Evolutionary conservation across 805 yeast genomes (phyloP).

Genomic region (Isabelozyma gotoi): DNA sequence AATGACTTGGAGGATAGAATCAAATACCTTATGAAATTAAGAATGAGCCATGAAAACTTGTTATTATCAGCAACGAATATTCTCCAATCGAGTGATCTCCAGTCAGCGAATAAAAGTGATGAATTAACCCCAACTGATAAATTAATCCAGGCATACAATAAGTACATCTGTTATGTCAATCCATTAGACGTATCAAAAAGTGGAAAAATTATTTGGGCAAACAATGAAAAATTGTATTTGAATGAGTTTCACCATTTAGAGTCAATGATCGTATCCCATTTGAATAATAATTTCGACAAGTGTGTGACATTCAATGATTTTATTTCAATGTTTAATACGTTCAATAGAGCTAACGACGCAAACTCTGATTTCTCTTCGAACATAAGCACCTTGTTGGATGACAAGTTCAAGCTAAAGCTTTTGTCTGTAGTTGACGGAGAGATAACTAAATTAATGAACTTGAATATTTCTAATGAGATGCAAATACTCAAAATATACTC

Average conservation of each 20-base stretch:
- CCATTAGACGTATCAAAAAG: slow-evolving; percentile 33
- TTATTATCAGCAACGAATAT: slow-evolving; percentile 27
- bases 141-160: slow-evolving; percentile 27
- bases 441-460: slow-evolving; percentile 15
- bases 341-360: slow-evolving; percentile 15
- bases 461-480: slow-evolving; percentile 8
- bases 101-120: too few relatives aligned
- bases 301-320: slow-evolving; percentile 29
- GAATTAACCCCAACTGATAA: slow-evolving; percentile 12
- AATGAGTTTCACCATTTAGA: slow-evolving; percentile 19
- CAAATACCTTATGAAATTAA: slow-evolving; percentile 42
- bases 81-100: background rate
- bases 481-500: background rate
- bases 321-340: slow-evolving; percentile 20
- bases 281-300: slow-evolving; percentile 23
- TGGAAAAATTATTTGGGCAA: slow-evolving; percentile 27
- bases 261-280: slow-evolving; percentile 14
- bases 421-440: slow-evolving; percentile 29
- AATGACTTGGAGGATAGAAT: slow-evolving; percentile 42
- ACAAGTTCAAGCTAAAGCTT: slow-evolving; percentile 32
- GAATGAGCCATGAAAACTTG: slow-evolving; percentile 55
- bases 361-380: slow-evolving; percentile 8
- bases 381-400: slow-evolving; percentile 29
- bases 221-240: slow-evolving; percentile 26
- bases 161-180: slow-evolving; percentile 23